Evolutionary conservation across 208 protist species (phyloP), one percentile per base, ranked within the genome.

Genomic region (Trypanosomatidae sp.): DNA sequence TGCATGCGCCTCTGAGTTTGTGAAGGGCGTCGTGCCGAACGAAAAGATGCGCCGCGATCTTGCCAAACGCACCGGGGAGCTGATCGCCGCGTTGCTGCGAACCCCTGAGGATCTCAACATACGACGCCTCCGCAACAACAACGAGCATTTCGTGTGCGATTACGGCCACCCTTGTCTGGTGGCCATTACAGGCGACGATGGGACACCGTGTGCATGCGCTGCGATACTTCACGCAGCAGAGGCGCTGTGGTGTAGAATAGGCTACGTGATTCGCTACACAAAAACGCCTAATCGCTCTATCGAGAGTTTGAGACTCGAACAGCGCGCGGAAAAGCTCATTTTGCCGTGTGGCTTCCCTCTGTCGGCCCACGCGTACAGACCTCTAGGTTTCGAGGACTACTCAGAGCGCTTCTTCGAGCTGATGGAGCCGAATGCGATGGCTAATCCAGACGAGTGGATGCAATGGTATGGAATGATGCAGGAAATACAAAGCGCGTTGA

Each of bases 61-160:
- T 6, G 79, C 73, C 0, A 44, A 15, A 1, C 76, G 82, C 62
- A 36, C 91, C 59, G 62, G 62, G 30, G 55, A 83, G 3, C 84
- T 97, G 6, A 80, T 86, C 44, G 65, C 55, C 15, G 87, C 84
- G 1, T 81, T 97, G 19, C 73, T 85, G 43, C 75, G 72, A 49
- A 85, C 89, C 0, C 92, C 92, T 12, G 92, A 97, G 69, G 85
- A 97, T 71, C 15, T 77, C 12, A 91, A 92, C 62, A 93, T 95
- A 71, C 80, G 92, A 1, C 74, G 74, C 5, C 77, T 97, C 58
- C 83, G 92, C 3, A 91, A 87, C 66, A 94, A 92, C 72, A 92
- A 97, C 76, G 66, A 83, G 53, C 64, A 83, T 41, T 73, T 95
- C 15, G 73, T 95, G 19, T 62, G 66, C 22, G 87, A 94, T 70